Base-by-base conservation (phyloP, 176 grass and related monocot species). In the Saccharum spontaneum region DNA sequence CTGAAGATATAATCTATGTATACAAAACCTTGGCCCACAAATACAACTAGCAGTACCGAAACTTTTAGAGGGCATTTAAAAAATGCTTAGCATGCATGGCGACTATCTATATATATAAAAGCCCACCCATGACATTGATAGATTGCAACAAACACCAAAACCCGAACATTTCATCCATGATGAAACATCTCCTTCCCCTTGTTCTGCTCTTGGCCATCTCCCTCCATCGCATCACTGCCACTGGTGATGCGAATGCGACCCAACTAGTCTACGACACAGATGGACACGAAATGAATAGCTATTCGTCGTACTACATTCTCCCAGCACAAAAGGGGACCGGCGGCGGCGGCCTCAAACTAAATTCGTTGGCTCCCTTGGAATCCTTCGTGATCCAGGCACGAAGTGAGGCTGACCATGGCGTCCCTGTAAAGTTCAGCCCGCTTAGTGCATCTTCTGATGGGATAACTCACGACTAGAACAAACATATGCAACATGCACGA, bases 191-290 rank as follows among this genome's bases (percentile, higher is more conserved):
- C 36, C 6, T 38, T 20, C 34, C 16, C 22, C 31, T 71, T 6
- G 64, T 81, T 15, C 20, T n/a, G 0, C 79, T 82, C 8, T 30
- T 82, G 4, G 12, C 67, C 45, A 54, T 70, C 6, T 70, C 13
- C 22, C n/a, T 82, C 22, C 12, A 7, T 8, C 39, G 33, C 65
- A 40, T 18, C 5, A 6, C 48, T 0, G 22, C 17, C 3, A 11
- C 46, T 1, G 22, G 5, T 4, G 13, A 13, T 45, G 3, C 39
- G 39, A 40, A 54, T 69, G 31, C 30, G 20, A 2, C 31, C 31
- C 18, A 69, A 39, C 45, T 11, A n/a, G 48, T 82, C 22, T 82
- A 57, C 5, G 79, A 82, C 67, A 82, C 48, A 0, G 66, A 71
- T 8, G 50, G 36, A 13, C 46, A 71, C 6, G 33, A 70, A 13